These are phyloP conservation scores for Ogataea ramenticola DNA, from an alignment of 805 yeast species.

Conservation along the genomic window DNA sequence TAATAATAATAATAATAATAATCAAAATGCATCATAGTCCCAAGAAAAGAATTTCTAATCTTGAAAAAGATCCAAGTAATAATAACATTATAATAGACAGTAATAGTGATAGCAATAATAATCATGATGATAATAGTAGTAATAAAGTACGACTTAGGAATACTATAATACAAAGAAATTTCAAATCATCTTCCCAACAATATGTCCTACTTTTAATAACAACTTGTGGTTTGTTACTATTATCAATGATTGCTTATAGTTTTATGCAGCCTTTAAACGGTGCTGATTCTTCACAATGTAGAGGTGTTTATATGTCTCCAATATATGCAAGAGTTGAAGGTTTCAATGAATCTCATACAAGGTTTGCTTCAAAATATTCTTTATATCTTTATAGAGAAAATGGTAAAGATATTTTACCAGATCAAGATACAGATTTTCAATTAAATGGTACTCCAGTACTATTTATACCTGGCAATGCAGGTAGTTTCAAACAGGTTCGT, in stretches of 20 bases:
- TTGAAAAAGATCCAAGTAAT: no score
- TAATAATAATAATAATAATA: no score
- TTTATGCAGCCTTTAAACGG: slow-evolving; percentile 28
- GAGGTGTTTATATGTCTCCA: slow-evolving; percentile 74
- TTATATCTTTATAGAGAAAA: slow-evolving; percentile 83
- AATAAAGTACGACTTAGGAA: no score
- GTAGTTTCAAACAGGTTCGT: slow-evolving; percentile 82
- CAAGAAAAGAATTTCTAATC: no score
- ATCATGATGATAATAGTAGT: no score
- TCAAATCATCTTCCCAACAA: not conserved
- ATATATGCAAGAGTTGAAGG: slow-evolving; percentile 69
- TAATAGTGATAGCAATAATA: no score
- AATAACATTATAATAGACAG: no score
- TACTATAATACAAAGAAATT: no score
- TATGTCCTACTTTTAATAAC: not conserved
- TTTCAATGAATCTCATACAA: slow-evolving; percentile 64
- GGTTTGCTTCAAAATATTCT: slow-evolving; percentile 76
- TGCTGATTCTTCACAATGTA: slow-evolving; percentile 47
- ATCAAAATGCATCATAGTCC: no score
- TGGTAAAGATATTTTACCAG: slow-evolving; percentile 53
- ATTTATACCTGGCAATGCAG: slow-evolving; percentile 97
- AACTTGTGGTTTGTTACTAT: slow-evolving; percentile 14
- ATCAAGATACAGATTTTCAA: slow-evolving; percentile 14
- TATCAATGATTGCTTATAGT: slow-evolving; percentile 20
- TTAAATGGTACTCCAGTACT: slow-evolving; percentile 77